Base-by-base conservation (phyloP, 176 grass and related monocot species). In the Hyparrhenia diplandra region DNA sequence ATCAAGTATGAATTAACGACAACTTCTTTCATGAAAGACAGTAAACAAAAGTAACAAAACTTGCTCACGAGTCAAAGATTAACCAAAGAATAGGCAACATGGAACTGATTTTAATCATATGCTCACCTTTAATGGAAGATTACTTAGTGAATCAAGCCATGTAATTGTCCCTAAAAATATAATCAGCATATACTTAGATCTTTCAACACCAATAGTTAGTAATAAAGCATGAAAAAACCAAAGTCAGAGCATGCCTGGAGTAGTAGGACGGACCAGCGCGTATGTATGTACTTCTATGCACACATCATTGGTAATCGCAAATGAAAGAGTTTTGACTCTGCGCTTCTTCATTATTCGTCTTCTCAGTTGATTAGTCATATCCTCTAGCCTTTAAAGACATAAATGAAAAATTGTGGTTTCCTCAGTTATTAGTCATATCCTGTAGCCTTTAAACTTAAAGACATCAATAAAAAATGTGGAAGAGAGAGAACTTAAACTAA, bases 111-210 rank as follows among this genome's bases (percentile, higher is more conserved):
- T 74, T 65, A 60, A 85, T 52, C 34, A 66, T 34, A 77, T 21
- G 20, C 23, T 81, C 77, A 93, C 95, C 92, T 92, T 92, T 82
- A 98, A 87, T 81, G 95, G 95, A 81, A 98, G 84, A 82, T 98
- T 98, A 83, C 90, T 98, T 64, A 94, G 57, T 69, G 95, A 90
- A 80, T 98, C 92, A 85, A 98, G 92, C 95, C 95, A 94, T 31
- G 88, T 93, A 78, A 85, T 91, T 54, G 71, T 35, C 27, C 95
- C 92, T 98, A 54, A 64, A 84, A 85, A 67, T 80, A 69, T 52
- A 23, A 89, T 20, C 61, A 65, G 37, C 3, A 34, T 67, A 78
- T 60, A 52, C 35, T 43, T 85, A 36, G 52, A 37, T 74, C 29
- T 74, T 62, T 30, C 77, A 39, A 31, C 39, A 32, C 31, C 31